Base-by-base conservation (phyloP, 495 filamentous ascomycete genomes). In the Rhypophila decipiens region DNA sequence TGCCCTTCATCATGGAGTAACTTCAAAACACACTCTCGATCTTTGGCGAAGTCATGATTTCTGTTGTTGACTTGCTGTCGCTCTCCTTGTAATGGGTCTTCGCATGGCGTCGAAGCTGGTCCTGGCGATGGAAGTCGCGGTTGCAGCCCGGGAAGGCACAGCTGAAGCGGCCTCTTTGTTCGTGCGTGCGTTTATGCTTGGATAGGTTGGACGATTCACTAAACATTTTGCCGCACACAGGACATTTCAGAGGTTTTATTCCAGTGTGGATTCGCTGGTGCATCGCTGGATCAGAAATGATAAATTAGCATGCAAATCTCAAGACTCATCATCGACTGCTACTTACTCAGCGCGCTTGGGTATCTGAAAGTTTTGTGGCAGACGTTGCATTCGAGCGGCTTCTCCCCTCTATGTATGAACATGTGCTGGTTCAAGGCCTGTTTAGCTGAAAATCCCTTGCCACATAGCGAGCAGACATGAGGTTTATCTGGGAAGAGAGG, bases 361-460 rank as follows among this genome's bases (percentile, higher is more conserved):
- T 81, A 71, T 48, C 78, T 70, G 43, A 83, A 82, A 0, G 61
- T 49, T 49, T 80, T 82, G 22, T 57, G 51, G 53, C 79, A 83
- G 0, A 67, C 69, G 10, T 65, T 59, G 42, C 79, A 83, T 24
- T 70, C 64, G 42, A 73, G 70, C 7, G 79, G 81, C 46, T 79
- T 82, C 44, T 80, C 72, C n/a, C 77, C 75, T 7, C 76, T 80
- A 55, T 85, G 81, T 1, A 74, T 79, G 17, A 72, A 67, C 46
- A 75, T 68, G 55, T 85, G 81, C 53, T 84, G 79, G 12, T 74
- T 74, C 22, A 84, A 70, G 5, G 80, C 71, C 51, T 83, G 79
- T 27, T 75, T 70, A 2, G 79, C 75, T 1, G 77, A 80, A 50
- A 83, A 83, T 13, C 68, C 66, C 51, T 76, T 67, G 27, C 71